Evolutionary conservation across 352 stramenopile species (phyloP), one percentile per base, ranked within the genome.

Genomic region (Phytopythium helicoides): DNA sequence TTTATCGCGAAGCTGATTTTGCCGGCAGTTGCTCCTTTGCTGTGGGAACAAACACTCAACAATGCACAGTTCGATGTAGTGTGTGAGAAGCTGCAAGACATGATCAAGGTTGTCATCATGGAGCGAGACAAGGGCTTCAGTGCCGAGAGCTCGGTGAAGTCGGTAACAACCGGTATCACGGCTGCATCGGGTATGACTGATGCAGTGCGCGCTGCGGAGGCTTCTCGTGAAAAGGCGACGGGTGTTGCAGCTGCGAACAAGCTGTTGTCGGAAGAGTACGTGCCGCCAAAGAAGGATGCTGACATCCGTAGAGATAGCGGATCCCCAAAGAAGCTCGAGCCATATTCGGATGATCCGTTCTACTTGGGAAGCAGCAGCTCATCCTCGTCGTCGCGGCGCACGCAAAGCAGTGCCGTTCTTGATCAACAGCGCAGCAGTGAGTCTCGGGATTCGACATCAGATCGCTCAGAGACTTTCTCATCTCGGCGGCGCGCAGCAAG

Each of bases 21-120:
- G 47, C 85, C 85, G 10, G 82, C 85, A 0, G 82, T 95, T 8
- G 68, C 85, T 18, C 85, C 85, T 23, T 50, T 95, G 46, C 58
- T 95, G 3, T 95, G 85, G 85, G 85, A 95, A 40, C 58, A 78
- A 25, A 76, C 70, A 1, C 52, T 95, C 10, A 95, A 90, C 54
- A 90, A 83, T 60, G 56, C 67, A 22, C 85, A 95, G 55, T 95
- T 95, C 50, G 85, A 95, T 51, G 71, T 88, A 41, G 81, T 95
- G 10, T 93, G 82, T 37, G 82, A 92, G 48, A 92, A 92, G 51
- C 83, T 95, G 58, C 81, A 95, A 54, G 76, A 92, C 26, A 95
- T 95, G 85, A 68, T 95, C n/a, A 92, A 95, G 58, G 67, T 73
- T 41, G 83, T 95, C 45, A 93, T 95, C 46, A 68, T 42, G 15